Base-by-base conservation (phyloP, 768 basidiomycete species). In the Russula griseocarnosa region DNA sequence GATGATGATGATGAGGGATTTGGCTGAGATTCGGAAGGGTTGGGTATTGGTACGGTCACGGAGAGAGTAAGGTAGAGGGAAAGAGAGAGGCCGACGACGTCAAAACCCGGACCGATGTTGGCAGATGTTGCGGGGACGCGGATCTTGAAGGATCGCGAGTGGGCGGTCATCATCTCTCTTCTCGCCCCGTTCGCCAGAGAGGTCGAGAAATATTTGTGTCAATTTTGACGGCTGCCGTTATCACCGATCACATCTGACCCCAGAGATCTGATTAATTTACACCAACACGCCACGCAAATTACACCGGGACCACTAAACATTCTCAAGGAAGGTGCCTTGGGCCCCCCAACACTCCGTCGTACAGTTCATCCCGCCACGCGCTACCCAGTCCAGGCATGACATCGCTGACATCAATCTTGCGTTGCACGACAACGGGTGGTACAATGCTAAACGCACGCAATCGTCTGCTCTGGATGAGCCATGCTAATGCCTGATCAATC, bases 61-160 rank as follows among this genome's bases (percentile, higher is more conserved):
- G 81, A 81, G 70, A 98, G 81, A 18, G 85, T 87, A 69, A 98
- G 83, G 69, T 87, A 82, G 34, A 97, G 83, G 1, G 92, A 93
- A 26, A 98, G 86, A 0, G 96, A 95, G 67, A 99, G 87, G n/a
- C 97, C 97, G 68, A 98, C 94, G 67, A 98, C 97, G 74, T 99
- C 97, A 76, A 99, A 99, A 28, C 96, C 96, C 46, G 96, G 96
- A 3, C 96, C 96, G 72, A 99, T 94, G 79, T 99, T 99, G 68
- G 96, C 96, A 67, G 95, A 94, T 2, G 96, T 98, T n/a, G 94
- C 94, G 11, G 96, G 96, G 58, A 98, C 89, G 67, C 81, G 83
- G 75, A 99, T 92, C 42, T 78, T 81, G 76, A 94, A 83, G 32
- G 66, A 67, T 51, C 57, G 66, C 42, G 56, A n/a, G 14, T 16